These are phyloP conservation scores for Hemisphaericaspora xylanilytica DNA, from an alignment of 1,139 yeast genomes.

Conservation along the genomic window DNA sequence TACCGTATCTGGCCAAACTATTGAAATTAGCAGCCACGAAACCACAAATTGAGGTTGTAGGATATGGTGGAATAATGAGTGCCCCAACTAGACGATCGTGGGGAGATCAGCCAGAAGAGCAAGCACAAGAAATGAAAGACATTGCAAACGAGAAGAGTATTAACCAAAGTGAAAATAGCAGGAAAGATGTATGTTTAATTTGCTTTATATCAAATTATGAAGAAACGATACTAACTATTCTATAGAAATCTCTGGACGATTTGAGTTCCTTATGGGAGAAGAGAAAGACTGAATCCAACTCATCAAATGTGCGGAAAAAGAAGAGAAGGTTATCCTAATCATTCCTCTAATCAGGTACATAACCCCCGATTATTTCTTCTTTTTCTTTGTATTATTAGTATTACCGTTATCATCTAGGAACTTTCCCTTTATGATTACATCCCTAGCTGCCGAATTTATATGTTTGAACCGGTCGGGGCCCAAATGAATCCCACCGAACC, in stretches of 20 bases:
- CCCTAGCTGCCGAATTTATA: conserved; percentile 84
- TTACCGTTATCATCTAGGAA: conserved; percentile 34
- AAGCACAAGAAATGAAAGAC: neutral
- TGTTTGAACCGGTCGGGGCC: conserved; percentile 96
- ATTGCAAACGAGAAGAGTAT: neutral
- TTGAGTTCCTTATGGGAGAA: conserved; percentile 32
- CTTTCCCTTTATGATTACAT: conserved; percentile 69
- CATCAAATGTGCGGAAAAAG: conserved; percentile 12
- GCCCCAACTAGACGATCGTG: conserved; percentile 24
- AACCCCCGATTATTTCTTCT: conserved; percentile 13
- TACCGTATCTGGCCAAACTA: conserved; percentile 33
- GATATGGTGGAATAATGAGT: conserved; percentile 44
- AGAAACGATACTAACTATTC: conserved; percentile 1
- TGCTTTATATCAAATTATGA: neutral
- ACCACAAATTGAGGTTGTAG: conserved; percentile 21
- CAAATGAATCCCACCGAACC: conserved; percentile 91
- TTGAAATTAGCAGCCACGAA: conserved; percentile 14
- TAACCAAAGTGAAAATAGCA: neutral
- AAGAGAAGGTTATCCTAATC: conserved; percentile 12
- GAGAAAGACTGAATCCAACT: conserved; percentile 17
- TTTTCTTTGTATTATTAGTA: conserved; percentile 19
- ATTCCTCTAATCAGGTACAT: neutral
- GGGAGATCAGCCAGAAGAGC: conserved; percentile 17
- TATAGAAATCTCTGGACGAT: conserved; percentile 5
- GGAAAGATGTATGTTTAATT: neutral